Percentiles rank a stretch among this genome's conserved stretches.
Evolutionary conservation across 1,284 basidiomycete species (phyloP).

Genomic region (Ustilago trichophora): DNA sequence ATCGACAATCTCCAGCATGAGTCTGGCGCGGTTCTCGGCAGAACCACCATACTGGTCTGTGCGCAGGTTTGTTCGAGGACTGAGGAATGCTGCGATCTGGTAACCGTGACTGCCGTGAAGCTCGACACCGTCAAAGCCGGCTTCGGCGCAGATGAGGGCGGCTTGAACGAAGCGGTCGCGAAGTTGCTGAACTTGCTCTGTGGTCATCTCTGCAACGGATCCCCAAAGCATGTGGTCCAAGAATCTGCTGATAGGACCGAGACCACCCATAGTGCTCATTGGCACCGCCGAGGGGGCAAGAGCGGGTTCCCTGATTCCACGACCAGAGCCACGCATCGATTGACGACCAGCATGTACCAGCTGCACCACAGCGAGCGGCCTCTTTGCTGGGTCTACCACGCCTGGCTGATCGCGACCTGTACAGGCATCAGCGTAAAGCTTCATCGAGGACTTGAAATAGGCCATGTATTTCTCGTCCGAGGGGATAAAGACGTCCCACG

Average conservation of each 20-base stretch:
- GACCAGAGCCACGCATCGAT: slow-evolving; percentile 77
- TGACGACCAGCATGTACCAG: slow-evolving; percentile 88
- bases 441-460: slow-evolving; percentile 62
- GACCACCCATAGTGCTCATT: slow-evolving; percentile 68
- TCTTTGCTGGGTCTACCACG: slow-evolving; percentile 62
- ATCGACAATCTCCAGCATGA: slow-evolving; percentile 75
- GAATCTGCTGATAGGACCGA: slow-evolving; percentile 32
- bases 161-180: slow-evolving; percentile 77
- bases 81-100: slow-evolving; percentile 84
- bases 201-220: slow-evolving; percentile 69
- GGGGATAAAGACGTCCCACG: slow-evolving; percentile 80
- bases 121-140: slow-evolving; percentile 89
- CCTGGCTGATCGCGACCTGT: slow-evolving; percentile 45
- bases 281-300: slow-evolving; percentile 78
- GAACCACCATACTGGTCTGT: slow-evolving; percentile 73
- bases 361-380: slow-evolving; percentile 73
- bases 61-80: slow-evolving; percentile 77
- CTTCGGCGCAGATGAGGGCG: slow-evolving; percentile 70
- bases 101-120: slow-evolving; percentile 88
- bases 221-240: slow-evolving; percentile 68
- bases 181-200: slow-evolving; percentile 73
- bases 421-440: slow-evolving; percentile 47
- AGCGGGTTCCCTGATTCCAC: slow-evolving; percentile 73
- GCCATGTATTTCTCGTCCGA: slow-evolving; percentile 58
- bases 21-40: slow-evolving; percentile 64